These are phyloP conservation scores for Sugiyamaella smithiae DNA, from an alignment of 805 yeast species.

Conservation along the genomic window DNA sequence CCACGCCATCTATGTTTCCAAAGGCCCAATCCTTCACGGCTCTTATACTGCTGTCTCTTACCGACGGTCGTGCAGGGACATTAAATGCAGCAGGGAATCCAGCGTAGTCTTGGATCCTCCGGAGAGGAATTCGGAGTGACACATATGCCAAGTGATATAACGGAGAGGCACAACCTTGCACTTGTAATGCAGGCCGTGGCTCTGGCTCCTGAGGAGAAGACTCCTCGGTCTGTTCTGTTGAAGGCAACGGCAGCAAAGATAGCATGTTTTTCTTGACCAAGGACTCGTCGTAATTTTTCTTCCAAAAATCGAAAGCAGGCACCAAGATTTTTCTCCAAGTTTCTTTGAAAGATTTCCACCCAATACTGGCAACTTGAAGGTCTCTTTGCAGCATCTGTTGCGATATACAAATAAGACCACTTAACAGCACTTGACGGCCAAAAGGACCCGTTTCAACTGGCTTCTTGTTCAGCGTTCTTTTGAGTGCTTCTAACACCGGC, in stretches of 20 bases:
- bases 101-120: constrained; percentile 72
- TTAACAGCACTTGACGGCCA: constrained; percentile 62
- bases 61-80: constrained; percentile 52
- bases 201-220: constrained; percentile 4
- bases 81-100: constrained; percentile 84
- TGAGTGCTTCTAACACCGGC: constrained; percentile 56
- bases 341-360: constrained; percentile 39
- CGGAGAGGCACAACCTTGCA: constrained; percentile 54
- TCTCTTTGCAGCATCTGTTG: constrained; percentile 72
- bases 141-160: constrained; percentile 73
- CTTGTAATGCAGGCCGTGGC: constrained; percentile 3
- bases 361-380: constrained; percentile 51
- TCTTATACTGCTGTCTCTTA: constrained; percentile 46
- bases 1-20: constrained; percentile 22
- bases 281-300: constrained; percentile 30
- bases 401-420: constrained; percentile 65
- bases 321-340: constrained; percentile 72
- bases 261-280: constrained; percentile 4
- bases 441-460: constrained; percentile 50
- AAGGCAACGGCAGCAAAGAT: background rate
- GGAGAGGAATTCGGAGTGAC: constrained; percentile 66
- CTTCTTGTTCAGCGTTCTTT: constrained; percentile 53
- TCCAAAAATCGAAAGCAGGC: constrained; percentile 70
- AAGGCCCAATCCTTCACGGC: constrained; percentile 41
- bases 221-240: constrained; percentile 1